These are phyloP conservation scores for Ceratobasidium sp. DNA, from an alignment of 1,284 basidiomycete species.

Conservation along the genomic window DNA sequence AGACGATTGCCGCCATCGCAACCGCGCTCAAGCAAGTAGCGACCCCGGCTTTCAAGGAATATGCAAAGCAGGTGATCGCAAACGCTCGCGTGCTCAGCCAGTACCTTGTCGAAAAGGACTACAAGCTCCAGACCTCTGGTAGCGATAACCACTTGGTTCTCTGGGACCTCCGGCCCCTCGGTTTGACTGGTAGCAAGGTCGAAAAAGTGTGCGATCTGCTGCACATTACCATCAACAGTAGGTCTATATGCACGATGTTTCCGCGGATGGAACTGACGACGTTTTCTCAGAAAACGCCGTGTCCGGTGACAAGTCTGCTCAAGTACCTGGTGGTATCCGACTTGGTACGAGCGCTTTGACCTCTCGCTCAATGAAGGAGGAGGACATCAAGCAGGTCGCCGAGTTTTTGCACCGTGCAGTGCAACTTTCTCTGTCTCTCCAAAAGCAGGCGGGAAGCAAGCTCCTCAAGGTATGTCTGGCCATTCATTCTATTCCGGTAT, in stretches of 20 bases:
- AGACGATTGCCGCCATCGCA: conserved; percentile 96
- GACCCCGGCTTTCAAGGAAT: conserved; percentile 89
- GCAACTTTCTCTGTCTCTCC: conserved; percentile 83
- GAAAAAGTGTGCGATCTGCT: conserved; percentile 98
- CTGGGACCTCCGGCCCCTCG: conserved; percentile 96
- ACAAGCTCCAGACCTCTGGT: conserved; percentile 96
- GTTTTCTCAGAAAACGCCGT: conserved; percentile 84
- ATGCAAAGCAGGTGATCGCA: conserved; percentile 93
- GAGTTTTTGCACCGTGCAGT: conserved; percentile 92
- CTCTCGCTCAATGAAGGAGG: conserved; percentile 91
- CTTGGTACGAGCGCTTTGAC: conserved; percentile 95
- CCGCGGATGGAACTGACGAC: background rate
- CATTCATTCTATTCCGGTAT: background rate
- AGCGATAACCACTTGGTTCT: conserved; percentile 98
- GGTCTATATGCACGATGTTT: conserved; percentile 45
- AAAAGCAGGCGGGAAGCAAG: conserved; percentile 95
- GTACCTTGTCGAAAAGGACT: conserved; percentile 76
- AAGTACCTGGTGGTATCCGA: conserved; percentile 96
- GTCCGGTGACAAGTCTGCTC: conserved; percentile 91
- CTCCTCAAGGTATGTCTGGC: conserved; percentile 68
- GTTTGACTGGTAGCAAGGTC: conserved; percentile 96
- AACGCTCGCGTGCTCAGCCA: conserved; percentile 82
- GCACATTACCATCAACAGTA: conserved; percentile 95
- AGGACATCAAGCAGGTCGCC: conserved; percentile 86
- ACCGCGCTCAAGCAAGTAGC: conserved; percentile 94